Percentiles rank a stretch among this genome's conserved stretches.
Conservation (phyloP, 176 grass and related monocot species). For the Phyllostachys edulis region DNA sequence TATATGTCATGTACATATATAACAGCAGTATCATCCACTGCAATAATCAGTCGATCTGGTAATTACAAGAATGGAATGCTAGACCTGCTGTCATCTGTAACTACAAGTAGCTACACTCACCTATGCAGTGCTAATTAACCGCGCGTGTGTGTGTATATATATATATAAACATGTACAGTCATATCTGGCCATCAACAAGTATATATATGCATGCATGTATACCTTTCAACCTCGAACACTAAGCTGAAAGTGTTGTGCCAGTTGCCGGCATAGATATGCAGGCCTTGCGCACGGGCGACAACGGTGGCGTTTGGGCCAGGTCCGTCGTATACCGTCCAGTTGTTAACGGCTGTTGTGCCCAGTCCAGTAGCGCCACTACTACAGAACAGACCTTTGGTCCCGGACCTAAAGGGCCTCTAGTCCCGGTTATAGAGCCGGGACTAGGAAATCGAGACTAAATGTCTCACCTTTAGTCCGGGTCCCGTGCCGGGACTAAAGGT, state of each 20-base stretch:
- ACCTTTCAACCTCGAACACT: constrained; percentile 5
- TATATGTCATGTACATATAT: neutral
- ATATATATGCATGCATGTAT: neutral
- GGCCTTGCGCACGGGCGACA: constrained; percentile 4
- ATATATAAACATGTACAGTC: too few relatives aligned
- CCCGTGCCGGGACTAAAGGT: too few relatives aligned
- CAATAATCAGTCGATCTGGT: neutral
- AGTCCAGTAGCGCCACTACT: neutral
- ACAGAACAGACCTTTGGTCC: too few relatives aligned
- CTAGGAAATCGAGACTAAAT: too few relatives aligned
- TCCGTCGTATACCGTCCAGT: neutral
- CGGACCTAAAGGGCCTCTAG: too few relatives aligned
- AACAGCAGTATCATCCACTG: neutral
- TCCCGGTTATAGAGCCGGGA: too few relatives aligned
- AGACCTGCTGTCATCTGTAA: too few relatives aligned
- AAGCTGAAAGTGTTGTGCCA: constrained; percentile 7
- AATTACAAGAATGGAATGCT: neutral
- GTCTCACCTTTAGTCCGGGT: too few relatives aligned
- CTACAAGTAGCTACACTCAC: too few relatives aligned
- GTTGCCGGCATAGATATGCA: neutral
- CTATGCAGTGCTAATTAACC: too few relatives aligned
- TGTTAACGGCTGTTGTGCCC: neutral
- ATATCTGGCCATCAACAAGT: too few relatives aligned
- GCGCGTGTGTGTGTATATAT: too few relatives aligned
- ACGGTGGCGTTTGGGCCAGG: neutral